Conservation (phyloP, 306 rosid species). For the Sicyos edulis region DNA sequence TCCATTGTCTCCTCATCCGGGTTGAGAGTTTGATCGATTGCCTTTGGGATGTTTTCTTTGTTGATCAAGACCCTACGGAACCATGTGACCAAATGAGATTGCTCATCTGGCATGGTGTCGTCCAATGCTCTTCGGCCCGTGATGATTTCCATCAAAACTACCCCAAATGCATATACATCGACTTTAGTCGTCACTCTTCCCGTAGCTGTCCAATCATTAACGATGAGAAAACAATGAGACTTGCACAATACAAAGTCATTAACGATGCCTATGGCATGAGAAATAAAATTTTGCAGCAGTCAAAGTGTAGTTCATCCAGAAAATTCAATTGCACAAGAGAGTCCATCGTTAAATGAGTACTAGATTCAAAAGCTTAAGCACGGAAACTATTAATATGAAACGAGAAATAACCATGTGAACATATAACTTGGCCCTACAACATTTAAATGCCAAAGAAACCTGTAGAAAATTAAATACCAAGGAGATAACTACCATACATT, state of each 20-base stretch:
- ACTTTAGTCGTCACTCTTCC: constrained; percentile 96
- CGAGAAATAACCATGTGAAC: neutral
- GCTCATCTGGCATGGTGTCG: constrained; percentile 66
- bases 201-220: constrained; percentile 59
- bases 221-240: neutral
- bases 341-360: neutral
- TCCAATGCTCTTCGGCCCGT: constrained; percentile 80
- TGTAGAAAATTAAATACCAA: no score
- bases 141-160: constrained; percentile 76
- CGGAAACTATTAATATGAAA: neutral
- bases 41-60: constrained; percentile 85
- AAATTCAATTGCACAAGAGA: no score
- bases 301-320: neutral
- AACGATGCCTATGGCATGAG: neutral
- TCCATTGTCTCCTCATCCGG: constrained; percentile 86
- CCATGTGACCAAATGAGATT: constrained; percentile 82
- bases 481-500: no score
- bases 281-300: neutral
- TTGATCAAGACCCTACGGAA: constrained; percentile 63
- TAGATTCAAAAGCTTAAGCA: neutral
- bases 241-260: neutral
- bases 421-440: no score
- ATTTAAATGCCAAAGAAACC: no score
- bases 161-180: constrained; percentile 86
- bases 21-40: constrained; percentile 60